A percentile compares a stretch with the other conserved stretches of the same genome.
These are phyloP conservation scores for Backusella tarrabulga DNA, from an alignment of 192 early-diverging fungal genomes.

Conservation along the genomic window DNA sequence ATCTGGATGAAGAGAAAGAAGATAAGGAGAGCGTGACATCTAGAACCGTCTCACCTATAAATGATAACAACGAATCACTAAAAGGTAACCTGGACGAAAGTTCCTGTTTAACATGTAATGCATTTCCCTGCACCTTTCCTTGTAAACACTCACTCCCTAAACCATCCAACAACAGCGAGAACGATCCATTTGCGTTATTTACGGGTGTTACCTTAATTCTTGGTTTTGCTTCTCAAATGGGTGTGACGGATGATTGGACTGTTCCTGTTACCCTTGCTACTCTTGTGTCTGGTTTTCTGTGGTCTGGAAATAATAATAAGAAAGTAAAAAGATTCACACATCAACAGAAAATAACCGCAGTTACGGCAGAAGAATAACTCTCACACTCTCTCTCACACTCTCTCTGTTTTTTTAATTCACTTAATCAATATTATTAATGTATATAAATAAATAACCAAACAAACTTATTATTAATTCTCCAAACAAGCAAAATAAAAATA, in stretches of 20 bases:
- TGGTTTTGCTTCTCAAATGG: conserved; percentile 22
- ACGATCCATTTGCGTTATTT: conserved; percentile 24
- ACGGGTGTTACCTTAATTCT: conserved; percentile 27
- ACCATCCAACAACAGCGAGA: neutral
- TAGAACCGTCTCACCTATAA: neutral
- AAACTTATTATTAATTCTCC: neutral
- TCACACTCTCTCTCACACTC: neutral
- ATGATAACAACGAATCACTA: neutral
- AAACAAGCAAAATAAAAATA: neutral
- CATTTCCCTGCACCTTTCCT: conserved; percentile 10
- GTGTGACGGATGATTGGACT: conserved; percentile 42
- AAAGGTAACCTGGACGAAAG: conserved; percentile 8
- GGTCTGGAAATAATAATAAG: conserved; percentile 24
- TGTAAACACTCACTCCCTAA: conserved; percentile 1
- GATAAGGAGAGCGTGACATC: neutral
- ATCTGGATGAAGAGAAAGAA: neutral
- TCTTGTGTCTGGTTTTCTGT: conserved; percentile 36
- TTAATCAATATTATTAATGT: neutral
- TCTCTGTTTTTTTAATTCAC: neutral
- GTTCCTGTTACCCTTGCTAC: conserved; percentile 34
- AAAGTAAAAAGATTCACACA: neutral
- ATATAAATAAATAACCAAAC: conserved; percentile 2
- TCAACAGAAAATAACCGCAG: conserved; percentile 1
- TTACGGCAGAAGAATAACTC: neutral
- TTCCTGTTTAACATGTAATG: conserved; percentile 10